Conservation (phyloP, 371 early-diverging fungal genomes). For the Mucor lusitanicus region DNA sequence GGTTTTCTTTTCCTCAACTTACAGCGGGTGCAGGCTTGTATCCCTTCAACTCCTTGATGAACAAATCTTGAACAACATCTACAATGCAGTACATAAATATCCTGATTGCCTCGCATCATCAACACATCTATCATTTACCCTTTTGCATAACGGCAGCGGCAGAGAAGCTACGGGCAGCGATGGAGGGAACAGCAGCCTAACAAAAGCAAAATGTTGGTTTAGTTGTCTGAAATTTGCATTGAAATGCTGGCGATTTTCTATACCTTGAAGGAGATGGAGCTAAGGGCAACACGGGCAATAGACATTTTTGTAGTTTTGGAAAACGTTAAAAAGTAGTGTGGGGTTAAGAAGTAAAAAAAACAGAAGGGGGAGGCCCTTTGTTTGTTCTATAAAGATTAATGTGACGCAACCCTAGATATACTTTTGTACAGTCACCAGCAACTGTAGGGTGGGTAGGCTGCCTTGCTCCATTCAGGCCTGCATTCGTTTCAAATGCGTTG, state of each 20-base stretch:
- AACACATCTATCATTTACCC: conserved; percentile 26
- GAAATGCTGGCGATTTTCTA: not conserved
- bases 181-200: conserved; percentile 31
- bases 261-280: conserved; percentile 51
- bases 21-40: conserved; percentile 55
- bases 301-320: conserved; percentile 30
- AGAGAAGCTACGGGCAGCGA: conserved; percentile 48
- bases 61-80: conserved; percentile 56
- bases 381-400: not conserved
- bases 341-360: conserved; percentile 9
- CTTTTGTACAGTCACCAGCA: not conserved
- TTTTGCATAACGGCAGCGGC: conserved; percentile 47
- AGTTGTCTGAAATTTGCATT: not conserved
- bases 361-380: conserved; percentile 5
- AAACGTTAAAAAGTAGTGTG: conserved; percentile 4
- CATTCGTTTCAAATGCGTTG: not conserved
- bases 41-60: conserved; percentile 55
- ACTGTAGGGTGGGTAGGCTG: not conserved
- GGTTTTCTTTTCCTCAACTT: conserved; percentile 17
- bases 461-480: not conserved
- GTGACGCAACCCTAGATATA: conserved; percentile 10
- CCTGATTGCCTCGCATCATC: not conserved
- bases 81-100: not conserved
- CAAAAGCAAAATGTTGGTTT: conserved; percentile 19
- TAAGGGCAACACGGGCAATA: conserved; percentile 50